Evolutionary conservation across 768 basidiomycete species (phyloP).

Genomic region (Multifurca ochricompacta): DNA sequence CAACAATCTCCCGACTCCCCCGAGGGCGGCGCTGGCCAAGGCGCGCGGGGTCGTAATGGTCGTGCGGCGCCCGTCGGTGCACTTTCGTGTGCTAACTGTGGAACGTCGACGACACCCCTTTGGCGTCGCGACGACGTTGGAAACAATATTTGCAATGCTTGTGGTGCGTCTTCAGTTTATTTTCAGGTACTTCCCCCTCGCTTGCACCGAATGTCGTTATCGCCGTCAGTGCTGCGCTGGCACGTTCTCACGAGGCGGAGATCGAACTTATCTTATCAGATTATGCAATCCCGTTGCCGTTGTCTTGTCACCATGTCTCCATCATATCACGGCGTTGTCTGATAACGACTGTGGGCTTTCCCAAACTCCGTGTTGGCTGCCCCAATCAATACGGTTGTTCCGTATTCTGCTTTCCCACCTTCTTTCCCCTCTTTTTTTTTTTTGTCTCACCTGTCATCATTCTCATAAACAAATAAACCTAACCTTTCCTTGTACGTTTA

Average conservation of each 20-base stretch:
- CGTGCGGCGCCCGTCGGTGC: conserved; percentile 51
- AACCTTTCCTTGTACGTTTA: conserved; percentile 31
- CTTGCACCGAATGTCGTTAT: conserved; percentile 15
- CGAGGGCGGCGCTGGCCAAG: conserved; percentile 15
- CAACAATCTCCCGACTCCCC: conserved; percentile 14
- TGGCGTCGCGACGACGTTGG: conserved; percentile 89
- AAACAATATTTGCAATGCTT: conserved; percentile 92
- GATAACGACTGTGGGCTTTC: conserved; percentile 25
- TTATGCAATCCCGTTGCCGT: too few relatives aligned
- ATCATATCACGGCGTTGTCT: too few relatives aligned
- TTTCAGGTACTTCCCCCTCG: conserved; percentile 22
- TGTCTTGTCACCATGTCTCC: too few relatives aligned
- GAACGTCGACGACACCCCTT: conserved; percentile 81
- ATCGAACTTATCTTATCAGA: conserved; percentile 23
- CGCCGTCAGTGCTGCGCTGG: conserved; percentile 15
- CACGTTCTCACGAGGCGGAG: conserved; percentile 13
- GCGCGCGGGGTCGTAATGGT: conserved; percentile 18
- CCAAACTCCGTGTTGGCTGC: neutral
- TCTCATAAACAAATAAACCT: conserved; percentile 6
- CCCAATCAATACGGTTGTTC: neutral
- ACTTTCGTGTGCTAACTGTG: conserved; percentile 80
- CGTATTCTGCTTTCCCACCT: too few relatives aligned
- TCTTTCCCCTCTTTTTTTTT: neutral
- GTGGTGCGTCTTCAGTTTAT: conserved; percentile 52
- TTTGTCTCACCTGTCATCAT: neutral